Evolutionary conservation across 257 asterid species (phyloP).

Genomic region (Linderniella brevidens): DNA sequence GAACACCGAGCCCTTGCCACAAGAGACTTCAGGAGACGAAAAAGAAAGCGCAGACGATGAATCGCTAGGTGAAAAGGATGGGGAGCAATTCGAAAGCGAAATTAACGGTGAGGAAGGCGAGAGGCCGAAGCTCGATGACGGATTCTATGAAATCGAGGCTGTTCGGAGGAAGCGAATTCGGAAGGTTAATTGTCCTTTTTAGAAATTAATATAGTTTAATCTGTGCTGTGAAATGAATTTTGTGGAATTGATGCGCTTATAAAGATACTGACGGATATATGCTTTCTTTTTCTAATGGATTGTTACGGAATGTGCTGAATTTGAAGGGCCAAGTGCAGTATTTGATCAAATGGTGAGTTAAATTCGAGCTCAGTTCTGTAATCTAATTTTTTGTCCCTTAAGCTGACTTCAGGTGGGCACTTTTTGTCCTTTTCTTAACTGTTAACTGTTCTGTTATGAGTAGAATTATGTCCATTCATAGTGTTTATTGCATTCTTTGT

Average conservation of each 20-base stretch:
- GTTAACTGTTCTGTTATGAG: no score
- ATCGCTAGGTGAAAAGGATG: not conserved
- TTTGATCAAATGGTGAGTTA: conserved; percentile 62
- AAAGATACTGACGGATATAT: no score
- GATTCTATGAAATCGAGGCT: not conserved
- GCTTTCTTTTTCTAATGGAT: no score
- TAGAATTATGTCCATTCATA: no score
- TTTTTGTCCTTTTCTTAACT: not conserved
- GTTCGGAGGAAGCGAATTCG: not conserved
- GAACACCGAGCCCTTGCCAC: not conserved
- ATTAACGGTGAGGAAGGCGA: not conserved
- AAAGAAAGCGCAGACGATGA: not conserved
- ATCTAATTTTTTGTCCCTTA: no score
- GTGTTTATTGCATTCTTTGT: conserved; percentile 2
- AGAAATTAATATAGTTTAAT: no score
- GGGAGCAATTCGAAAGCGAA: not conserved
- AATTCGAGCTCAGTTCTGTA: not conserved
- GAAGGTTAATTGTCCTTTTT: not conserved
- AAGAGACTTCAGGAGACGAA: not conserved
- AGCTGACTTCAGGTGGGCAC: no score
- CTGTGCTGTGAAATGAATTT: no score
- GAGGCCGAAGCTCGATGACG: not conserved
- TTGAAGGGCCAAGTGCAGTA: conserved; percentile 66
- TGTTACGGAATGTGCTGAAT: no score
- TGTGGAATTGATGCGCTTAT: no score